Base-by-base conservation (phyloP, 225 moss, liverwort and hornwort genomes). In the Pleurozium schreberi region DNA sequence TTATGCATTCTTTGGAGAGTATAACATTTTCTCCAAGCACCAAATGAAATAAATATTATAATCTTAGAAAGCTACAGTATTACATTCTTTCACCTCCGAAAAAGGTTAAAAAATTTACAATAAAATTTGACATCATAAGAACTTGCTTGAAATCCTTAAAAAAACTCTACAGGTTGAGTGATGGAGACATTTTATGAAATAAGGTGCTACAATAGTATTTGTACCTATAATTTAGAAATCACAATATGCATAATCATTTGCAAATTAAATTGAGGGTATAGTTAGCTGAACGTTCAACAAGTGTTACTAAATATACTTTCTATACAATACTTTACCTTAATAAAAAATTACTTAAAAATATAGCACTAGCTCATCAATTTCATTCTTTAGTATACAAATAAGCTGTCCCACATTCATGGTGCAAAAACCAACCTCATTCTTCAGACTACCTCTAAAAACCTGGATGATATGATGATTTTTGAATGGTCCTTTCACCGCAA, bases 151-250 rank as follows among this genome's bases (percentile, higher is more conserved):
- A 66, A 66, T 66, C 66, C 19, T 10, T 5, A 36, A 66, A 19
- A 18, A 36, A 10, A n/a, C n/a, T 3, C 36, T 18, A 18, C 1
- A 2, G 3, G 21, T 40, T 68, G 1, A 23, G 1, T 0, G 40
- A 16, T 27, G 3, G 31, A 49, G 12, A 49, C 8, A 31, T 18
- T 49, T 33, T 12, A 31, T 33, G 33, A 75, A 26, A 49, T 12
- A 49, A 31, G 7, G 3, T 18, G 11, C 47, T 74, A 30, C 11
- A 47, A 74, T 18, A 47, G 1, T 30, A 47, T 30, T 74, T 11
- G 10, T n/a, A 31, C 18, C 7, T 74, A 18, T 11, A 47, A 18
- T 74, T 26, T 47, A 74, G 14, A 47, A 47, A 74, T 74, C 21
- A n/a, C 0, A 21, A 5, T 15, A 70, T 69, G 42, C 5, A 40